phyloP scores from a whole-genome alignment of 495 filamentous ascomycete genomes.

The Umbilicaria muhlenbergii region DNA sequence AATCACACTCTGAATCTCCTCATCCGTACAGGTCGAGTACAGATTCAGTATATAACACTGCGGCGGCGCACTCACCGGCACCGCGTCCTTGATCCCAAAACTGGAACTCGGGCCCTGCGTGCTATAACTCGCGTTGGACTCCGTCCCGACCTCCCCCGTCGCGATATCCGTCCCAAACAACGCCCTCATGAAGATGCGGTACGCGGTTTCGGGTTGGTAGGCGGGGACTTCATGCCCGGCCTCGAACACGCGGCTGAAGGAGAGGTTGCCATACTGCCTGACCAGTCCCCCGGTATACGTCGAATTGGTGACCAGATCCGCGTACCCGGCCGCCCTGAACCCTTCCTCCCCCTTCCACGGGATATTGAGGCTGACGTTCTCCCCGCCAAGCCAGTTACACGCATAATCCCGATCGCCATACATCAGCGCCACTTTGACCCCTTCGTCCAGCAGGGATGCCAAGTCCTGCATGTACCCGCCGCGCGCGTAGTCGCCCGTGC shows the following conservation, averaged over 20 bases:
- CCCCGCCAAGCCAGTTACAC: slow-evolving; percentile 28
- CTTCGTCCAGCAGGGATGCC: slow-evolving; percentile 33
- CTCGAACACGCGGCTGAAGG: slow-evolving; percentile 43
- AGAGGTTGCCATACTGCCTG: slow-evolving; percentile 41
- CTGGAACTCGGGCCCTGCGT: slow-evolving; percentile 35
- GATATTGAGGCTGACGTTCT: slow-evolving; percentile 20
- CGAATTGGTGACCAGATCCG: slow-evolving; percentile 27
- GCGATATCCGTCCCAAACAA: slow-evolving; percentile 39
- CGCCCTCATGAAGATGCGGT: slow-evolving; percentile 36
- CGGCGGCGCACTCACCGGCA: slow-evolving; percentile 22
- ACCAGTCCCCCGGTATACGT: slow-evolving; percentile 35
- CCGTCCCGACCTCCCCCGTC: slow-evolving; percentile 26
- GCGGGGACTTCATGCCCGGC: slow-evolving; percentile 46
- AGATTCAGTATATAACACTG: slow-evolving; percentile 32
- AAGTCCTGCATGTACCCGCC: slow-evolving; percentile 36
- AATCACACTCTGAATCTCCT: slow-evolving; percentile 28
- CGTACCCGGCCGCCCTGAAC: slow-evolving; percentile 36
- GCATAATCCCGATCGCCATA: slow-evolving; percentile 49
- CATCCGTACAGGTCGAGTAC: slow-evolving; percentile 29
- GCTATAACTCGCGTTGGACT: slow-evolving; percentile 22
- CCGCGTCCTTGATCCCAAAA: slow-evolving; percentile 32
- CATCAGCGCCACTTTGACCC: slow-evolving; percentile 51
- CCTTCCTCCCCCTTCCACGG: slow-evolving; percentile 15
- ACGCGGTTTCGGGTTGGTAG: slow-evolving; percentile 41
- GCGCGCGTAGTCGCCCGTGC: slow-evolving; percentile 30